Evolutionary conservation across 2,329 filamentous ascomycete species (phyloP), one percentile per base, ranked within the genome.

Genomic region (Dactylellina cionopaga): DNA sequence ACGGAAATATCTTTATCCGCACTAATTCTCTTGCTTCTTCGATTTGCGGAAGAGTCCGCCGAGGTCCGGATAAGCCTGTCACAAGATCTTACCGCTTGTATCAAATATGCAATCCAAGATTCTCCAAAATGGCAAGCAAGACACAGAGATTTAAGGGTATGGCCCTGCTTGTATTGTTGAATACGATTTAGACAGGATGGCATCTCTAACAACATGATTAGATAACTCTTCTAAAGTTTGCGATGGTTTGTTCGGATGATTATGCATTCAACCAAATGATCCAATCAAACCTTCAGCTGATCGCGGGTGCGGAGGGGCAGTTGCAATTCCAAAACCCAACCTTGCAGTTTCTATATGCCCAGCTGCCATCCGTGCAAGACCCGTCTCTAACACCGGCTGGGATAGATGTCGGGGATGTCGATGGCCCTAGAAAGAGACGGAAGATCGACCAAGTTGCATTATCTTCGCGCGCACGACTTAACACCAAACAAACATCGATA

Each of bases 1-100:
- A 72, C 68, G 6, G 68, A 72, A n/a, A 59, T 72, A 59, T 72
- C 68, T 2, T 35, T 72, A 10, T 65, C 68, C 11, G 68, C 68
- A 22, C 11, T 72, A 11, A 25, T 55, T 13, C 24, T 72, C 3
- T 27, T 72, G 37, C 44, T 65, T 60, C 54, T 72, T 7, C 51
- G 37, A 25, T 54, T 56, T 37, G 68, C 68, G 11, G 59, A 65
- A 35, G 54, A 44, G 3, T 65, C 51, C 11, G 25, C 25, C 19
- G 37, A 29, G 5, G n/a, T 49, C 10, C 44, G 59, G 39, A 22
- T 41, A 24, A 52, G 22, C 9, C 17, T 72, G 6, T 59, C 52
- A 7, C 52, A 54, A n/a, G 51, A 65, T 29, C 46, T 72, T 5
- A 31, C 65, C 22, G 59, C 68, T 41, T 59, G 19, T 22, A 60